Base-by-base conservation (phyloP, 2,329 filamentous ascomycete species). In the Penicillium sp. region DNA sequence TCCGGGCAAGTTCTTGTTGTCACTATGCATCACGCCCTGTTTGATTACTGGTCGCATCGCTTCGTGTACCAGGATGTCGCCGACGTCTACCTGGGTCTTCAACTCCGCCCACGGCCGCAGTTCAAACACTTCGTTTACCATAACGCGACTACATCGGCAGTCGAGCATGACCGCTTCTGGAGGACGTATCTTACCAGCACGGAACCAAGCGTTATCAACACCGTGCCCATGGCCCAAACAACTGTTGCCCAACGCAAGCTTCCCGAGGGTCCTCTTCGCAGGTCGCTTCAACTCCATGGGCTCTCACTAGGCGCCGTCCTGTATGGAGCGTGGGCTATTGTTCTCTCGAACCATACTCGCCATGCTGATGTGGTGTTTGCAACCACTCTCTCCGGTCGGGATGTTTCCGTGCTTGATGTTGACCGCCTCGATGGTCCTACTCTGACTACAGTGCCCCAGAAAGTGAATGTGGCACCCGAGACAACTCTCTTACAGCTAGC, bases 11-110 rank as follows among this genome's bases (percentile, higher is more conserved):
- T 59, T 14, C 55, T 73, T 1, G 65, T 69, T 0, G 59, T 72
- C 11, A 66, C 67, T 1, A 69, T 70, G 61, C 71, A 73, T 45
- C 71, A 73, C 49, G 65, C 68, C 5, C 61, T 72, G 2, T 71
- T 72, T 24, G 71, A 73, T 50, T 72, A 64, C 47, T 72, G 69
- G 68, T 72, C 70, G 20, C 62, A 68, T 18, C 43, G 57, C 3
- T 71, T 72, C 39, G 39, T 72, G 14, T 66, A 69, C 16, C 57
- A 67, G 9, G 69, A 72, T 45, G 38, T 57, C 13, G 57, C 43
- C n/a, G 48, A 42, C 13, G 22, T 45, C 32, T 56, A 56, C 45
- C 42, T 39, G 26, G 42, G 47, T 16, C 46, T 50, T 22, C 40
- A 39, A 8, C 22, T 58, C 13, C 47, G 32, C 20, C 31, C 32